These are phyloP conservation scores for Calonectria crousiana DNA, from an alignment of 2,329 filamentous ascomycete species.

Conservation along the genomic window DNA sequence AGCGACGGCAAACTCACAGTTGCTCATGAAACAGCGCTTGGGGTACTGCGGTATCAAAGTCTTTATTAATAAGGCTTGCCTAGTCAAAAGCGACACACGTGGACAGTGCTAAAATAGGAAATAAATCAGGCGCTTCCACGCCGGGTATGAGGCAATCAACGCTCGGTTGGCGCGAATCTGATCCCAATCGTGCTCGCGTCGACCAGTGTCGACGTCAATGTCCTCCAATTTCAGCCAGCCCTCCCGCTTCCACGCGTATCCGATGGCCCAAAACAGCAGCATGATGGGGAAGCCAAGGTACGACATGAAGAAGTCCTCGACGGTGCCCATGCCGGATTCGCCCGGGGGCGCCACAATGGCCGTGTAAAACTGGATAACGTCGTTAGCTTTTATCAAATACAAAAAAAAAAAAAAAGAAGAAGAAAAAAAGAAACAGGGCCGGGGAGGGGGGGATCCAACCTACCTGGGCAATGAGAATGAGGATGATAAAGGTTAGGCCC, in stretches of 20 bases:
- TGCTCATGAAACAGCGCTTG: not conserved
- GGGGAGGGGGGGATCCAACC: not conserved
- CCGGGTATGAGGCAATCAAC: not conserved
- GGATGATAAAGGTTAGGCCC: slow-evolving; percentile 65
- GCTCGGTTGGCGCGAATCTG: slow-evolving; percentile 9
- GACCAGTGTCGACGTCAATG: slow-evolving; percentile 75
- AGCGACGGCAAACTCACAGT: not conserved
- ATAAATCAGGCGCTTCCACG: slow-evolving; percentile 8
- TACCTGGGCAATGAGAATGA: slow-evolving; percentile 63
- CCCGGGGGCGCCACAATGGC: slow-evolving; percentile 54
- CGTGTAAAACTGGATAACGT: slow-evolving; percentile 52
- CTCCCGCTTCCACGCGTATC: slow-evolving; percentile 73
- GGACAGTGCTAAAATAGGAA: not conserved
- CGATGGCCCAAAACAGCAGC: slow-evolving; percentile 63
- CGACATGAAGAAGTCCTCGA: slow-evolving; percentile 63
- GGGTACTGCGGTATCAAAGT: not conserved
- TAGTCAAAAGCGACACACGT: not conserved
- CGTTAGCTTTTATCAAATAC: not conserved
- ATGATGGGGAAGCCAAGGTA: slow-evolving; percentile 66
- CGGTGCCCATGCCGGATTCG: slow-evolving; percentile 48
- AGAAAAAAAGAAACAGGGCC: not conserved
- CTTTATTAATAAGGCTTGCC: not conserved
- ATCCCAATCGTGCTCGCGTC: slow-evolving; percentile 71
- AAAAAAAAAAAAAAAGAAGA: not conserved
- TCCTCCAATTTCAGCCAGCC: slow-evolving; percentile 68